Conservation (phyloP, 495 filamentous ascomycete species). For the Astrothelium subdiscretum region DNA sequence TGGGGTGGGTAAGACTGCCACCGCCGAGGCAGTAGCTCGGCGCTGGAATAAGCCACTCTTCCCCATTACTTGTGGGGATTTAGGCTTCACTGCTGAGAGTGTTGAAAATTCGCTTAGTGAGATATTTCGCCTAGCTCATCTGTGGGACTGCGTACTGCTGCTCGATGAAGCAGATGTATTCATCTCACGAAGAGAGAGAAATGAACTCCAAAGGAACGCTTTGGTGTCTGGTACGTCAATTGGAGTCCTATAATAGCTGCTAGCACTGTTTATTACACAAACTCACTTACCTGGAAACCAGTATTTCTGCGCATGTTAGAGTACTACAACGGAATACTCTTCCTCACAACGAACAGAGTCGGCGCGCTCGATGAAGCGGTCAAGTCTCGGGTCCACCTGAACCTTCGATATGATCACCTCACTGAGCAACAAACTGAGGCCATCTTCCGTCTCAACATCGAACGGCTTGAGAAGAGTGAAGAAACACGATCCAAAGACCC, state of each 20-base stretch:
- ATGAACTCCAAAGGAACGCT: constrained; percentile 7
- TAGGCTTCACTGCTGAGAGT: background rate
- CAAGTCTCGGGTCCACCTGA: constrained; percentile 3
- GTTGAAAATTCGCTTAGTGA: background rate
- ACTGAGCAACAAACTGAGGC: background rate
- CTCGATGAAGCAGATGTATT: constrained; percentile 17
- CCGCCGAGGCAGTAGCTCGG: constrained; percentile 9
- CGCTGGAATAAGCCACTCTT: background rate
- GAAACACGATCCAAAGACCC: no score
- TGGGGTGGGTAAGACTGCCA: constrained; percentile 86
- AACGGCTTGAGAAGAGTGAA: background rate
- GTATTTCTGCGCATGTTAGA: constrained; percentile 4
- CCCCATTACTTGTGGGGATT: background rate
- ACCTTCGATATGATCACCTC: background rate
- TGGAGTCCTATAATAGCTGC: background rate
- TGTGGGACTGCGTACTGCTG: background rate
- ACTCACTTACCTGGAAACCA: no score
- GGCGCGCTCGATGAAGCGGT: constrained; percentile 2
- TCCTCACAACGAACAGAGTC: constrained; percentile 5
- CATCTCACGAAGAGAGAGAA: background rate
- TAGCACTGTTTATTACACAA: background rate
- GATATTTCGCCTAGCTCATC: background rate
- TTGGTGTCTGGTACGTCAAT: constrained; percentile 10
- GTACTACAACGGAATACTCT: constrained; percentile 4
- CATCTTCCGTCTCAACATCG: background rate